phyloP scores from a whole-genome alignment of 345 rosid genomes.

The Brassica juncea region DNA sequence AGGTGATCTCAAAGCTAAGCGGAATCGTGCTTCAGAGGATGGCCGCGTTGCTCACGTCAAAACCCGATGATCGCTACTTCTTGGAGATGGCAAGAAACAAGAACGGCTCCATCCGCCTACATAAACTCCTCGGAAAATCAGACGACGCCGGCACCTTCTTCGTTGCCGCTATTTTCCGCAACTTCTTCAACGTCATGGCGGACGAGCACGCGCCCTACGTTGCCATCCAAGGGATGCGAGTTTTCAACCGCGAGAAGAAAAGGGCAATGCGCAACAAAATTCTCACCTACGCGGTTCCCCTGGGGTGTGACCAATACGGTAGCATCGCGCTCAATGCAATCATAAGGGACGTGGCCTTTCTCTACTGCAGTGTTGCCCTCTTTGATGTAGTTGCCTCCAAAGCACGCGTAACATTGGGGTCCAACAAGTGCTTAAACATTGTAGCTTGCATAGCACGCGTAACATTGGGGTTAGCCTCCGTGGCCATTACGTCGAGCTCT shows the following conservation, averaged over 20 bases:
- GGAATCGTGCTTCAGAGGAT: background rate
- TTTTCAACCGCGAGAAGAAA: too few relatives aligned
- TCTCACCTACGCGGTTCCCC: background rate
- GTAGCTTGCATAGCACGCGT: background rate
- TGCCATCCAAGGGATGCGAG: background rate
- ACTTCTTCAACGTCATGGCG: conserved; percentile 6
- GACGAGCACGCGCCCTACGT: conserved; percentile 4
- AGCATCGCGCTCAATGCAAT: conserved; percentile 26
- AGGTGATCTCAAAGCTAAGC: background rate
- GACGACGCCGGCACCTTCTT: background rate
- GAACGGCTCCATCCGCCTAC: conserved; percentile 18
- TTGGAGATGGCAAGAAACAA: background rate
- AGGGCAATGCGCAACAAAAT: too few relatives aligned
- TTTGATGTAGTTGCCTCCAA: too few relatives aligned
- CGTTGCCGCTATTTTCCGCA: background rate
- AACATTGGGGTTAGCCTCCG: background rate
- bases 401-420: too few relatives aligned
- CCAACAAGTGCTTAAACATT: conserved; percentile 7
- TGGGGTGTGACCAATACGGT: background rate
- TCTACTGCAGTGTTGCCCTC: background rate
- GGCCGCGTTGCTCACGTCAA: conserved; percentile 4
- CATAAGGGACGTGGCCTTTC: conserved; percentile 4
- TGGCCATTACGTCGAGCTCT: conserved; percentile 4
- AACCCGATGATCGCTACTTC: background rate
- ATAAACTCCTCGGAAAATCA: background rate